Evolutionary conservation across 1,284 basidiomycete species (phyloP).

Genomic region (Naganishia sp.): DNA sequence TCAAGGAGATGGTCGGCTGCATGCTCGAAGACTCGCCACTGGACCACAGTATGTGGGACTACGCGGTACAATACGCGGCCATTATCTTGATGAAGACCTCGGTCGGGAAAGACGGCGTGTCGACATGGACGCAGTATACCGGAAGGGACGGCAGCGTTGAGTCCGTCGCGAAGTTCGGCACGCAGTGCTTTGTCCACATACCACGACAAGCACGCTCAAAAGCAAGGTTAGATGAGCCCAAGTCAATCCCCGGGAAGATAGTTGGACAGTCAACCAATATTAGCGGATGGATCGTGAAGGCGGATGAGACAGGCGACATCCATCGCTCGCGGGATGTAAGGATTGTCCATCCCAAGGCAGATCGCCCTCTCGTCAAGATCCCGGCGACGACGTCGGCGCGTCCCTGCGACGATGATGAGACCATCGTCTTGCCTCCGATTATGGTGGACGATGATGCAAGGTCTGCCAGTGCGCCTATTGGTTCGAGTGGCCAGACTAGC

Average conservation of each 20-base stretch:
- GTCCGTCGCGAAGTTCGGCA: neutral
- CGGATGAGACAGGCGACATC: neutral
- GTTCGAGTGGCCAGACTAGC: neutral
- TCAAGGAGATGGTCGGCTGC: conserved; percentile 36
- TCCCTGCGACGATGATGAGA: too few relatives aligned
- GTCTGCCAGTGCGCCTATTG: neutral
- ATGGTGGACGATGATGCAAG: too few relatives aligned
- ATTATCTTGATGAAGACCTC: neutral
- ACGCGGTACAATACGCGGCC: conserved; percentile 26
- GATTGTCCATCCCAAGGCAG: neutral
- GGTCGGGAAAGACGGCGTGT: neutral
- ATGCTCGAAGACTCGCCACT: conserved; percentile 27
- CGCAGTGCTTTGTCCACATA: neutral
- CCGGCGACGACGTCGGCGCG: neutral
- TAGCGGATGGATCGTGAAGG: neutral
- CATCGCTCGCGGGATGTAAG: neutral
- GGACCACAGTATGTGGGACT: conserved; percentile 28
- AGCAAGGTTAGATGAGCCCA: neutral
- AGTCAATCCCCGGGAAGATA: neutral
- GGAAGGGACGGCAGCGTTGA: neutral
- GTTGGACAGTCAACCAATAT: neutral
- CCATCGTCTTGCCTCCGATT: too few relatives aligned
- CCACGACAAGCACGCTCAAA: neutral
- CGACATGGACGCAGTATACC: neutral
- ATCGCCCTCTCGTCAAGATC: neutral